These are phyloP conservation scores for Plasmodium sp. DNA, from an alignment of 169 alveolate genomes.

Conservation along the genomic window DNA sequence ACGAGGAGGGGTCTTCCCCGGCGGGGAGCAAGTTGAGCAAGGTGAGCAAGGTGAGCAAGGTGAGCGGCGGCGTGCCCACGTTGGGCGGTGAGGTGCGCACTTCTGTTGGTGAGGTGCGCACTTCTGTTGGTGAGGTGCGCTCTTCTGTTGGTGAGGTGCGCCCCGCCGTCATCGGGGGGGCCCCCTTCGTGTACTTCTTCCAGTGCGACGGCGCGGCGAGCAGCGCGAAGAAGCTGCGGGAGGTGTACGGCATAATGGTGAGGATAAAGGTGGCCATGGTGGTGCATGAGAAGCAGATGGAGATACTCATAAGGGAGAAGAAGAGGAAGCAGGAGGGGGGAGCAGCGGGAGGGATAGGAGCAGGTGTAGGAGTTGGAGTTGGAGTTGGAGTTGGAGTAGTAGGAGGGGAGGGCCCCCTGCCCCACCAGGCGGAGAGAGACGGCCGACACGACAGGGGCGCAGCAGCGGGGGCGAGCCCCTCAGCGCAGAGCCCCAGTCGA, in stretches of 20 bases:
- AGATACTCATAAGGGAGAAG: constrained; percentile 46
- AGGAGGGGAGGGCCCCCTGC: background rate
- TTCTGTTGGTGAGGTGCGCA: background rate
- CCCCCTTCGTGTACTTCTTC: constrained; percentile 14
- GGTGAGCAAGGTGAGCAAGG: too few species aligned
- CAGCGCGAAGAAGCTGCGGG: constrained; percentile 11
- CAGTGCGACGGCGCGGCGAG: background rate
- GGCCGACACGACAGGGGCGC: background rate
- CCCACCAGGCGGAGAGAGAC: background rate
- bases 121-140: background rate
- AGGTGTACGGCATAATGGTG: constrained; percentile 1
- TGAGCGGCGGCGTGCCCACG: background rate
- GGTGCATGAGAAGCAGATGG: constrained; percentile 70
- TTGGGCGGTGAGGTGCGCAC: background rate
- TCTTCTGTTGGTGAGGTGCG: too few species aligned
- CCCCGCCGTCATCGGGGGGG: background rate
- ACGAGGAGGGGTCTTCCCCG: background rate
- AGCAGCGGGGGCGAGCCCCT: background rate
- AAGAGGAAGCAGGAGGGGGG: background rate
- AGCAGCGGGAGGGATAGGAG: background rate
- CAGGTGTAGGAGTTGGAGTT: too few species aligned
- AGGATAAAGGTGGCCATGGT: constrained; percentile 46
- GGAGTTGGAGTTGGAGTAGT: background rate
- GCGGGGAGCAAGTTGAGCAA: background rate
- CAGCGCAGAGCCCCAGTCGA: background rate